Conservation (phyloP, 2,329 filamentous ascomycete genomes). For the Neofusicoccum ribis region DNA sequence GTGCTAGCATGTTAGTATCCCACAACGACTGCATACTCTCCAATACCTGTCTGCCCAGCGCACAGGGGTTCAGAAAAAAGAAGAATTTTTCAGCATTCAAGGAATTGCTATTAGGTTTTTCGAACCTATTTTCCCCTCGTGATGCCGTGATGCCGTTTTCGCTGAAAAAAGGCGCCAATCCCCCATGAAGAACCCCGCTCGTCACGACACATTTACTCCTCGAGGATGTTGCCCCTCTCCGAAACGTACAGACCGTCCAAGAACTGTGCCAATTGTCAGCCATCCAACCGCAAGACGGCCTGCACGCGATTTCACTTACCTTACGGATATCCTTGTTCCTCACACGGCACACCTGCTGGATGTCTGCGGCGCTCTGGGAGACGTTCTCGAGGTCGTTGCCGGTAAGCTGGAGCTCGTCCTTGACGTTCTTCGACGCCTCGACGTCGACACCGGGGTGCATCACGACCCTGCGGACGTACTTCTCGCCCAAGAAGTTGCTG, state of each 20-base stretch:
- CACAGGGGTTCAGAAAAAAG: conserved; percentile 15
- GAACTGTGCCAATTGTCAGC: conserved; percentile 62
- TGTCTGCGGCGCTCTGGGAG: conserved; percentile 97
- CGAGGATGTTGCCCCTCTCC: conserved; percentile 93
- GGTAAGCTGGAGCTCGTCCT: conserved; percentile 92
- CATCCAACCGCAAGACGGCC: neutral
- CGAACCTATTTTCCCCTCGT: conserved; percentile 19
- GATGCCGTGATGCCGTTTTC: conserved; percentile 22
- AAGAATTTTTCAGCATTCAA: conserved; percentile 20
- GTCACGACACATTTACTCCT: conserved; percentile 48
- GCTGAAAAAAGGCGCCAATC: conserved; percentile 21
- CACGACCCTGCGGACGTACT: conserved; percentile 89
- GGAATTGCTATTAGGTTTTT: conserved; percentile 20
- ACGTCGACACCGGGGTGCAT: conserved; percentile 92
- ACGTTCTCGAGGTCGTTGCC: conserved; percentile 98
- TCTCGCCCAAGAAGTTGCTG: conserved; percentile 95
- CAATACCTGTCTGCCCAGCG: neutral
- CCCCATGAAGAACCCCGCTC: conserved; percentile 21
- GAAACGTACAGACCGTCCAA: conserved; percentile 99
- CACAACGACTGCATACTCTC: neutral
- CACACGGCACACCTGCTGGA: conserved; percentile 99
- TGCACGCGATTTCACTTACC: conserved; percentile 52
- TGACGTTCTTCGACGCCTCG: conserved; percentile 84
- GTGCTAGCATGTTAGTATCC: neutral
- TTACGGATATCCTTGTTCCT: conserved; percentile 99